These are phyloP conservation scores for Zizania palustris DNA, from an alignment of 202 grass and related monocot genomes.

Conservation along the genomic window DNA sequence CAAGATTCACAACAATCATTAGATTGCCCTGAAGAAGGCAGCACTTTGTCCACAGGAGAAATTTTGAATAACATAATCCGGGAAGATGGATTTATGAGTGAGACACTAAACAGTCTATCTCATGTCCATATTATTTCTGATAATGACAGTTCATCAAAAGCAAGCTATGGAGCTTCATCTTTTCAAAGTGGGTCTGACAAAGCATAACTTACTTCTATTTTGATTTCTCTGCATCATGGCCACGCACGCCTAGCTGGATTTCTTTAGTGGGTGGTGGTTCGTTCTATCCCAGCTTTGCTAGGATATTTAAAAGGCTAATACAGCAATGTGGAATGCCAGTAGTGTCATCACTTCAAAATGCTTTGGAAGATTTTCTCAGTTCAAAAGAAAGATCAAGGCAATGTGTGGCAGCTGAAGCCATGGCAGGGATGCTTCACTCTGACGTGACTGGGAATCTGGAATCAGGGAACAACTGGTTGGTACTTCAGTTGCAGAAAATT, in stretches of 20 bases:
- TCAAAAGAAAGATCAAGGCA: slow-evolving; percentile 97
- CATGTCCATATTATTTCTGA: slow-evolving; percentile 88
- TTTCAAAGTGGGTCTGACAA: slow-evolving; percentile 86
- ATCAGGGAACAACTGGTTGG: slow-evolving; percentile 66
- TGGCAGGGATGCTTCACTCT: slow-evolving; percentile 93
- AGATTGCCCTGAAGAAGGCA: slow-evolving; percentile 43
- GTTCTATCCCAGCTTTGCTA: slow-evolving; percentile 89
- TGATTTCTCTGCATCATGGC: slow-evolving; percentile 93
- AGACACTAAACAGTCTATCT: slow-evolving; percentile 79
- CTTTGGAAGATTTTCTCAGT: slow-evolving; percentile 74
- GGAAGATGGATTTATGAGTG: slow-evolving; percentile 78
- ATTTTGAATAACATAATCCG: slow-evolving; percentile 74
- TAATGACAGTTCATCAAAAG: slow-evolving; percentile 73
- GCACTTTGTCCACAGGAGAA: slow-evolving; percentile 44
- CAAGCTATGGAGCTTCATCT: slow-evolving; percentile 65
- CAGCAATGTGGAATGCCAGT: slow-evolving; percentile 84
- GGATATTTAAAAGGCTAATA: slow-evolving; percentile 93
- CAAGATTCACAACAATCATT: slow-evolving; percentile 43
- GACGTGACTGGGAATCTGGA: slow-evolving; percentile 67
- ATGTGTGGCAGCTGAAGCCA: slow-evolving; percentile 93
- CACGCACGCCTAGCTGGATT: slow-evolving; percentile 93
- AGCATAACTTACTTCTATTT: slow-evolving; percentile 93
- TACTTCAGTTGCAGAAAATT: slow-evolving; percentile 73
- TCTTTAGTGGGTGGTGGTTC: slow-evolving; percentile 62
- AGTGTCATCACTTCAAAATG: slow-evolving; percentile 59